Base-by-base conservation (phyloP, 83 land plant genomes). In the Isoetes engelmannii region DNA sequence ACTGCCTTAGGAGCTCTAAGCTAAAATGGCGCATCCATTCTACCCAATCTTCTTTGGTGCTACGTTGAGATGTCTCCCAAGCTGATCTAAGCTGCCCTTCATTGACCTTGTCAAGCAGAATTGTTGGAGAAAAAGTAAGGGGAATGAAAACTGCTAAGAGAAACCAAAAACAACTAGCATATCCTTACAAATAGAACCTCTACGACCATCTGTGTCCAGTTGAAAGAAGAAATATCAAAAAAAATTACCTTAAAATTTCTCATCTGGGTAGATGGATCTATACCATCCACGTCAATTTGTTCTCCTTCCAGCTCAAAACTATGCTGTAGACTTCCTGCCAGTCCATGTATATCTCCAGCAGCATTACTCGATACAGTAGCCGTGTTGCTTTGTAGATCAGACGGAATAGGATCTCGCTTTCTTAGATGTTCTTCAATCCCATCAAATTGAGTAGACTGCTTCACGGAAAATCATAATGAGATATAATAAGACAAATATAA, bases 21-120 rank as follows among this genome's bases (percentile, higher is more conserved):
- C 97, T 95, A 67, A 95, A 92, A 81, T 95, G 97, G 59, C 99
- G 89, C 99, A 95, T 95, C 99, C 99, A 95, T 63, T 95, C 99
- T 44, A 94, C 85, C 99, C 99, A 95, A 65, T 95, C 99, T 76
- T 95, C 99, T 51, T 83, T 92, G 0, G 99, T 95, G 67, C 97
- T 92, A 5, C 97, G 77, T 56, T 92, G 97, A 58, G 99, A 95
- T 55, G 99, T 94, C 79, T 95, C 99, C 69, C 99, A 91, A 72
- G 99, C 97, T 49, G 83, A 74, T 28, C 87, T 82, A 45, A 95
- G 76, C n/a, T 86, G 82, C 8, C 81, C 82, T 78, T 91, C 99
- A 71, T 95, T 92, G 4, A 95, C 94, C 99, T 95, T 67, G n/a
- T 5, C 37, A 28, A 28, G 37, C 37, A 28, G 37, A 28, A 0